These are phyloP conservation scores for Pinus albicaulis DNA, from an alignment of 75 land plant species.

Conservation along the genomic window DNA sequence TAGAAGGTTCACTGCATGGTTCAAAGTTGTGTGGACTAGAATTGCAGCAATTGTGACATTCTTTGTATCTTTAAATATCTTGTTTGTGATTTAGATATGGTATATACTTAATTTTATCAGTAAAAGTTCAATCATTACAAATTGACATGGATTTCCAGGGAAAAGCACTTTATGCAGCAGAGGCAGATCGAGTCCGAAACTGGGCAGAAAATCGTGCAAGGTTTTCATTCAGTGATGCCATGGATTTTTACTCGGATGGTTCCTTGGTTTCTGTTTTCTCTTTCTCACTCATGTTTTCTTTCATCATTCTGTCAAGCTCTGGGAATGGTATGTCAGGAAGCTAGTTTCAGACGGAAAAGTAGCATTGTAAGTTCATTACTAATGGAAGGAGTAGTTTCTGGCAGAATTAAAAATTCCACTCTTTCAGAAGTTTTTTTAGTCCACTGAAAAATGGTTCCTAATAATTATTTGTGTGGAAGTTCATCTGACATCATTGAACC, in stretches of 20 bases:
- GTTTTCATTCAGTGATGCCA: constrained; percentile 88
- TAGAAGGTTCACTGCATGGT: background rate
- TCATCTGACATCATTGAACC: no score
- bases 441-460: no score
- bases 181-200: constrained; percentile 88
- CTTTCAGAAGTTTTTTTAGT: no score
- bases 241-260: constrained; percentile 93
- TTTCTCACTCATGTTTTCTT: constrained; percentile 89
- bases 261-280: constrained; percentile 96
- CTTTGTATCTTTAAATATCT: background rate
- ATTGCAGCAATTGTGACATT: background rate
- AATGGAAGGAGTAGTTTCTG: no score
- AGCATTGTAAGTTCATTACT: no score
- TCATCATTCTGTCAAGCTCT: constrained; percentile 79
- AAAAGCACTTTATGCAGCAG: constrained; percentile 94
- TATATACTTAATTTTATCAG: background rate
- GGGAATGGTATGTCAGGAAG: constrained; percentile 54
- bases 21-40: background rate
- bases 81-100: background rate
- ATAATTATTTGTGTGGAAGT: no score
- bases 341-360: constrained; percentile 4
- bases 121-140: background rate
- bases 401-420: no score
- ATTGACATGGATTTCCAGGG: constrained; percentile 52
- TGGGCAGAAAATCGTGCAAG: constrained; percentile 95